A percentile compares a stretch with the other conserved stretches of the same genome.
phyloP scores from a whole-genome alignment of 73 alveolate species.

The Stentor roeselii region DNA sequence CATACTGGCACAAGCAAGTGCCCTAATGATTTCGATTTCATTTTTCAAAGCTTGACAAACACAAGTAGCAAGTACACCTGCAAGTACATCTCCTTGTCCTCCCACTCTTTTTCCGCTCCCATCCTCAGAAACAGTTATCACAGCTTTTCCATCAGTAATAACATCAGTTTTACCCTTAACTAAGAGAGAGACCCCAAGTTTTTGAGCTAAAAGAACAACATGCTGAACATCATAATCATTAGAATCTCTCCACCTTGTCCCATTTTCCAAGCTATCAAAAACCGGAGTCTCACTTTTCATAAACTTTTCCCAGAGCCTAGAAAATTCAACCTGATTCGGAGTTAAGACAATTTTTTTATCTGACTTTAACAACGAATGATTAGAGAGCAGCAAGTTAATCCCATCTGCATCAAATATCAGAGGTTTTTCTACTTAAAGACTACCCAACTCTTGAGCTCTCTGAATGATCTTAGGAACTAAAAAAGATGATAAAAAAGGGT shows the following conservation, averaged over 20 bases:
- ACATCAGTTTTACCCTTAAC: conserved; percentile 89
- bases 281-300: conserved; percentile 39
- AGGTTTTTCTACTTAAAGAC: conserved; percentile 34
- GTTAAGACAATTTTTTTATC: conserved; percentile 73
- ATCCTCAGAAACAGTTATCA: conserved; percentile 49
- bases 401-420: conserved; percentile 96
- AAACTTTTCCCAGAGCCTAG: conserved; percentile 61
- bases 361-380: conserved; percentile 23
- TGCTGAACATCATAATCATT: conserved; percentile 32
- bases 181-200: conserved; percentile 57
- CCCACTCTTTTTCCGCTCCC: conserved; percentile 94
- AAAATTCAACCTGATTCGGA: conserved; percentile 90
- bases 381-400: conserved; percentile 61
- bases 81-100: conserved; percentile 95
- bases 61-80: conserved; percentile 80
- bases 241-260: conserved; percentile 12
- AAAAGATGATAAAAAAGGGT: conserved; percentile 42
- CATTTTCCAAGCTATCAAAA: conserved; percentile 34
- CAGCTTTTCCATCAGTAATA: conserved; percentile 84
- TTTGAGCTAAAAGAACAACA: conserved; percentile 53
- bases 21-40: conserved; percentile 33
- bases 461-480: conserved; percentile 44
- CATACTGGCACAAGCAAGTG: conserved; percentile 66
- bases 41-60: conserved; percentile 45
- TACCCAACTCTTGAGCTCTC: conserved; percentile 44